Base-by-base conservation (phyloP, 768 basidiomycete genomes). In the Collybiopsis luxurians region DNA sequence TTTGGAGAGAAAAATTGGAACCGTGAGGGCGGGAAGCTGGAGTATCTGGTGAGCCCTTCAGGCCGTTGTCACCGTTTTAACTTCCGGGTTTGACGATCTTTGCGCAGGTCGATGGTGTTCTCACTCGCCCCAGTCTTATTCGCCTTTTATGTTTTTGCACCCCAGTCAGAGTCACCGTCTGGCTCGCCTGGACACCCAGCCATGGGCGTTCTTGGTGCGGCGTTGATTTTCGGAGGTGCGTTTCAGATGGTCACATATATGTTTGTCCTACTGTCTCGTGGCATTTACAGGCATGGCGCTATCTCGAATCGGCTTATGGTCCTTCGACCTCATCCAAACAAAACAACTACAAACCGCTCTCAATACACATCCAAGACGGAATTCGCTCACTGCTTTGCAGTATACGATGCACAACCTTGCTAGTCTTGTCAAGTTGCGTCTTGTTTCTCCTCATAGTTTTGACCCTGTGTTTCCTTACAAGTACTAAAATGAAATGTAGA, bases 291-390 rank as follows among this genome's bases (percentile, higher is more conserved):
- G 79, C 13, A 77, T 82, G 73, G 77, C 78, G 3, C 61, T 76
- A 1, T 75, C 74, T 0, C 67, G 79, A 6, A 72, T 80, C 30
- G 79, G 80, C 0, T 70, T 83, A 0, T 82, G 80, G 80, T 70
- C 74, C 0, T 82, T 83, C 63, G 82, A 83, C 61, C 70, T 83
- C 7, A 69, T 70, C 45, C 81, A 83, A 54, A 67, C 79, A 11
- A 78, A 81, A 56, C 70, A 77, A 53, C 67, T 83, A 4, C 81
- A 83, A 60, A 65, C 70, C 13, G 70, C 75, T 0, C 71, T 83
- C 4, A 65, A 68, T 15, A 52, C 69, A 6, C 75, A 82, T 60
- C 79, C 80, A 1, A 65, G 75, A 4, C 68, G 76, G 5, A 82
- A 82, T 53, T 66, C 73, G 0, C 65, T 81, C 59, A 71, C 67